Evolutionary conservation across 2,329 filamentous ascomycete species (phyloP).

Genomic region (Samsoniella hepiali): DNA sequence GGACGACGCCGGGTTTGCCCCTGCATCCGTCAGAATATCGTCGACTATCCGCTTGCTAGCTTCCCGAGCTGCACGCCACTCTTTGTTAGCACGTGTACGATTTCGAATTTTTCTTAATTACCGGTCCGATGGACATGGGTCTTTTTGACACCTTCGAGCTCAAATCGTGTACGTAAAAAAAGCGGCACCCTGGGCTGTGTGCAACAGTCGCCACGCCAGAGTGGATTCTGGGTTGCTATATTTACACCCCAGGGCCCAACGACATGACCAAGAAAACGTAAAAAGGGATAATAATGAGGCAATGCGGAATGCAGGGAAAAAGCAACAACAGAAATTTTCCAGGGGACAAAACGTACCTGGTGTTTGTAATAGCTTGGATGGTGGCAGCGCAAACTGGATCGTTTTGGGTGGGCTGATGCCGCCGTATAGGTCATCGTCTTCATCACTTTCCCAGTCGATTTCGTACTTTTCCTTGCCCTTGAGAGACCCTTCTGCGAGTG

Average conservation of each 20-base stretch:
- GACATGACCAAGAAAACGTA: neutral
- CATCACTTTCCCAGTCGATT: conserved; percentile 73
- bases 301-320: neutral
- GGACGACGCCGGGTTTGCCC: conserved; percentile 53
- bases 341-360: conserved; percentile 54
- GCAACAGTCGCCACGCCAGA: conserved; percentile 11
- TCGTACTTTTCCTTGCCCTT: conserved; percentile 45
- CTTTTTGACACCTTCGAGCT: neutral
- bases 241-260: neutral
- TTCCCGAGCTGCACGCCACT: conserved; percentile 58
- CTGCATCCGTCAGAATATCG: conserved; percentile 73
- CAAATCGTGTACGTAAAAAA: conserved; percentile 10
- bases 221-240: neutral
- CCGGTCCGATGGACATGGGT: neutral
- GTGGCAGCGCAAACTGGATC: conserved; percentile 78
- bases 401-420: conserved; percentile 92
- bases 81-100: conserved; percentile 16
- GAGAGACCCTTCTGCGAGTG: conserved; percentile 36
- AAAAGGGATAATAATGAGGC: conserved; percentile 6
- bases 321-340: neutral
- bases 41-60: conserved; percentile 79
- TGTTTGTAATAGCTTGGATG: conserved; percentile 74
- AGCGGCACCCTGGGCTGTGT: neutral
- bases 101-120: neutral
- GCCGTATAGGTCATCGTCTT: conserved; percentile 61